These are phyloP conservation scores for Fusarium marasasianum DNA, from an alignment of 2,329 filamentous ascomycete genomes.

Conservation along the genomic window DNA sequence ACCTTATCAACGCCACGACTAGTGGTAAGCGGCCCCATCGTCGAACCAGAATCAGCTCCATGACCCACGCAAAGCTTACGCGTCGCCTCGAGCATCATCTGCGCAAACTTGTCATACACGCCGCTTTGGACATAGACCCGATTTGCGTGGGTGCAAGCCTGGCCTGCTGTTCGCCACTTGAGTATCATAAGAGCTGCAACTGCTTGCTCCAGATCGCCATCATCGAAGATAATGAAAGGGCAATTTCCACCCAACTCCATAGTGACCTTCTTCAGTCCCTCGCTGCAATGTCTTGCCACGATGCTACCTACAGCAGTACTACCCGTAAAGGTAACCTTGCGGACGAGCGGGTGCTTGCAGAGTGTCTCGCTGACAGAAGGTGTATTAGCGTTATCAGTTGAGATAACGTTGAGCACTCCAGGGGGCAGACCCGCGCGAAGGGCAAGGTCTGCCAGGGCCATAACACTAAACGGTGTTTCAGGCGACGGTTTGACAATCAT, in stretches of 20 bases:
- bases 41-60: neutral
- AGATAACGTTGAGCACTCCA: conserved; percentile 67
- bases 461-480: conserved; percentile 77
- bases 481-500: conserved; percentile 79
- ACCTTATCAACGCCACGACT: neutral
- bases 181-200: neutral
- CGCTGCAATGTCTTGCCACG: conserved; percentile 67
- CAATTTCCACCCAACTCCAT: conserved; percentile 79
- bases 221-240: conserved; percentile 71
- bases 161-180: conserved; percentile 77
- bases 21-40: conserved; percentile 22
- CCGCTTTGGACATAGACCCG: conserved; percentile 65
- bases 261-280: conserved; percentile 71
- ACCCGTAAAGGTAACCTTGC: conserved; percentile 82
- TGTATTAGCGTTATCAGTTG: conserved; percentile 52
- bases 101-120: conserved; percentile 59
- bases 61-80: neutral
- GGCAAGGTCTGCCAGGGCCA: conserved; percentile 74
- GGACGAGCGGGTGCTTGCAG: conserved; percentile 55
- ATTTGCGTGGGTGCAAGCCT: conserved; percentile 74
- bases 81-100: neutral
- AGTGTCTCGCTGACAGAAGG: conserved; percentile 56
- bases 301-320: conserved; percentile 74
- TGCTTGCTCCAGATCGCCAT: conserved; percentile 59
- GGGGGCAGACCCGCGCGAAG: conserved; percentile 77